A percentile compares a stretch with the other conserved stretches of the same genome.
phyloP scores from a whole-genome alignment of 2,329 filamentous ascomycete genomes.

The Verticillium longisporum region DNA sequence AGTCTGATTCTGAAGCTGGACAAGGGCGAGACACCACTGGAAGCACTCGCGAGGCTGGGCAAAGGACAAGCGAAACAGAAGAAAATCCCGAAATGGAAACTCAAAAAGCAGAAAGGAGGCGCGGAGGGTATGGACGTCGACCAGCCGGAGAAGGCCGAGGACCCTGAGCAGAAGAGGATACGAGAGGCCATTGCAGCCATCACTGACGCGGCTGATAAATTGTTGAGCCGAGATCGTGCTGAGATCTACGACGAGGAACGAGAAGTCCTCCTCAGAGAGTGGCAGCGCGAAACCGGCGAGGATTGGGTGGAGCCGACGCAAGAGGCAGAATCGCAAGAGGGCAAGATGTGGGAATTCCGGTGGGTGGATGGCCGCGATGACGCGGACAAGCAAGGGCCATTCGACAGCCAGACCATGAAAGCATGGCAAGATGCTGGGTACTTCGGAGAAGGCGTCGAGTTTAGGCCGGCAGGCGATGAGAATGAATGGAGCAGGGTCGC shows the following conservation, averaged over 20 bases:
- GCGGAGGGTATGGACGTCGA: conserved; percentile 65
- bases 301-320: conserved; percentile 59
- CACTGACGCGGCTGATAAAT: conserved; percentile 81
- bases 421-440: conserved; percentile 90
- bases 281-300: conserved; percentile 77
- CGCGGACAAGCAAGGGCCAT: conserved; percentile 76
- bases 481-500: conserved; percentile 45
- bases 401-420: conserved; percentile 77
- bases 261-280: conserved; percentile 77
- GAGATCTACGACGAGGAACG: conserved; percentile 91
- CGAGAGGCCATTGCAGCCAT: conserved; percentile 72
- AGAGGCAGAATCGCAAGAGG: conserved; percentile 16
- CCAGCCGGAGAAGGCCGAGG: conserved; percentile 43
- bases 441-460: conserved; percentile 85
- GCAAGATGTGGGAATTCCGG: conserved; percentile 75
- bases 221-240: conserved; percentile 73
- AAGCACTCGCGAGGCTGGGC: conserved; percentile 77
- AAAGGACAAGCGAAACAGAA: conserved; percentile 54
- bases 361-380: conserved; percentile 87
- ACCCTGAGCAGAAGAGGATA: conserved; percentile 62
- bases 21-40: conserved; percentile 76
- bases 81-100: conserved; percentile 59
- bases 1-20: conserved; percentile 69
- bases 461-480: conserved; percentile 51
- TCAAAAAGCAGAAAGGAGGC: conserved; percentile 57